A percentile compares a stretch with the other conserved stretches of the same genome.
Evolutionary conservation across 1,284 basidiomycete species (phyloP).

Genomic region (Sphaerobolus stellatus): DNA sequence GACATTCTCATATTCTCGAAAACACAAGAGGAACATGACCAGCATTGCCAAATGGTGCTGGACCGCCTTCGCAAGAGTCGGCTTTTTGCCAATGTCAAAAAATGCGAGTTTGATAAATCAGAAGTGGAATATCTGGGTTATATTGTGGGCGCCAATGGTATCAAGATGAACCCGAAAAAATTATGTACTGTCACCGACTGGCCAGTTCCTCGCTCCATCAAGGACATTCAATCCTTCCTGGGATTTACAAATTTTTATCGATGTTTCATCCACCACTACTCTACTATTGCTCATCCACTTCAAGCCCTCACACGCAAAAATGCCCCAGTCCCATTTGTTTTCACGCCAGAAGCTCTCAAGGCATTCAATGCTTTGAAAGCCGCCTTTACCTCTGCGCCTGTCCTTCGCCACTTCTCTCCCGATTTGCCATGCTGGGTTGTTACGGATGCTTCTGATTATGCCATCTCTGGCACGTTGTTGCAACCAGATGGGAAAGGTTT

Average conservation of each 20-base stretch:
- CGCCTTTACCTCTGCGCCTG: conserved; percentile 22
- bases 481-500: conserved; percentile 18
- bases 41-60: not conserved
- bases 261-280: too few relatives aligned
- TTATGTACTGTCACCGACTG: conserved; percentile 27
- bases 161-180: conserved; percentile 34
- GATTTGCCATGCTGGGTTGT: conserved; percentile 19
- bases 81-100: too few relatives aligned
- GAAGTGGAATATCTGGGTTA: too few relatives aligned
- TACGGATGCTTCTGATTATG: conserved; percentile 19
- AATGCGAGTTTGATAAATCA: too few relatives aligned
- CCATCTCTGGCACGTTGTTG: conserved; percentile 18
- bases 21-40: not conserved
- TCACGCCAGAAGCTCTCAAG: not conserved
- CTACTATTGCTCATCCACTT: too few relatives aligned
- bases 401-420: conserved; percentile 23
- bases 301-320: too few relatives aligned
- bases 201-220: conserved; percentile 32
- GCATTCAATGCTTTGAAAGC: not conserved
- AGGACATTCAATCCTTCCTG: too few relatives aligned
- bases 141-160: too few relatives aligned
- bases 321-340: conserved; percentile 18
- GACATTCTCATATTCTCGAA: not conserved
- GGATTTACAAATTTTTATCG: too few relatives aligned
- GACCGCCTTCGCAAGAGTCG: not conserved